Conservation (phyloP, 495 filamentous ascomycete species). For the Penicillium pancosmium region DNA sequence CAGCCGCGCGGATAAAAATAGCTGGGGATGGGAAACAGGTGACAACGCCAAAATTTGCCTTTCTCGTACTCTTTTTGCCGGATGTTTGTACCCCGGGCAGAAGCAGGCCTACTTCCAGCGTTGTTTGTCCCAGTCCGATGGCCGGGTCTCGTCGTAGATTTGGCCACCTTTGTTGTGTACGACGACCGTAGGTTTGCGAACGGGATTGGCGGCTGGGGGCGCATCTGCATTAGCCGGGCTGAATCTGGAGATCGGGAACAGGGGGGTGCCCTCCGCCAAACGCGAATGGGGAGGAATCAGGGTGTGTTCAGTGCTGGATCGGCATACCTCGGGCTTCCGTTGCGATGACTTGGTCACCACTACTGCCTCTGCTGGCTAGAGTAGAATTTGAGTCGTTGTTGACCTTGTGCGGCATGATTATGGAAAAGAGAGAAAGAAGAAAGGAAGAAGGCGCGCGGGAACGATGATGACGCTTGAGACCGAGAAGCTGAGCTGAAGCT, state of each 20-base stretch:
- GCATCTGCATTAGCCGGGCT: conserved; percentile 28
- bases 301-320: conserved; percentile 8
- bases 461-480: not conserved
- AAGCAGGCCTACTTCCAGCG: conserved; percentile 47
- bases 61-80: conserved; percentile 7
- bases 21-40: not conserved
- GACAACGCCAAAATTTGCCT: conserved; percentile 1
- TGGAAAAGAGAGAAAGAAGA: conserved; percentile 8
- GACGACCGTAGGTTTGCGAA: conserved; percentile 43
- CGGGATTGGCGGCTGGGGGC: conserved; percentile 27
- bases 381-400: conserved; percentile 49
- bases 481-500: conserved; percentile 5
- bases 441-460: not conserved
- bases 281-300: not conserved
- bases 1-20: conserved; percentile 33
- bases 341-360: conserved; percentile 39
- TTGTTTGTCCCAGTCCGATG: conserved; percentile 52
- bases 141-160: conserved; percentile 51
- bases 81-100: not conserved
- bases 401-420: conserved; percentile 47
- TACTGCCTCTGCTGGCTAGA: conserved; percentile 45
- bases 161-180: conserved; percentile 51
- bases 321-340: conserved; percentile 44
- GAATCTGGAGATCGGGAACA: conserved; percentile 24
- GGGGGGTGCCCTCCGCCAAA: conserved; percentile 5